Conservation (phyloP, 495 filamentous ascomycete genomes). For the Talaromyces stipitatus region DNA sequence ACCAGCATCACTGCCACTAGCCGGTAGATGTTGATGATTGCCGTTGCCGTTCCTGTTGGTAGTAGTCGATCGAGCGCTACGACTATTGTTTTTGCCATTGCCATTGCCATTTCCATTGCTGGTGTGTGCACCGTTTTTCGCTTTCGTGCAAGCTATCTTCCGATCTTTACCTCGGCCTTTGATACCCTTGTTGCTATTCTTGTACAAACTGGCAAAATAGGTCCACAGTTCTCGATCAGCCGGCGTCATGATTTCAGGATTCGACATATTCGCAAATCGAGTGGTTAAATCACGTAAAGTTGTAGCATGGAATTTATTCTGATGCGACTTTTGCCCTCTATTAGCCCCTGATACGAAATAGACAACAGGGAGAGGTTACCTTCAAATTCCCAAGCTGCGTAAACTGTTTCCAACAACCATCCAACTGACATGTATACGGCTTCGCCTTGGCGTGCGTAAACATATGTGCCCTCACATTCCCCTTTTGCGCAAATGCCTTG, state of each 20-base stretch:
- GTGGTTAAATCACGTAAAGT: constrained; percentile 65
- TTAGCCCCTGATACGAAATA: background rate
- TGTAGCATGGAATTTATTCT: constrained; percentile 81
- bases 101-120: constrained; percentile 17
- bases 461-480: constrained; percentile 81
- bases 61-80: constrained; percentile 21
- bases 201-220: constrained; percentile 83
- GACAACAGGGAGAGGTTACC: constrained; percentile 33
- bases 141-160: constrained; percentile 29
- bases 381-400: constrained; percentile 87
- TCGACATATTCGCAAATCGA: constrained; percentile 60
- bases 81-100: constrained; percentile 16
- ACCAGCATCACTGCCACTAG: background rate
- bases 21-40: background rate
- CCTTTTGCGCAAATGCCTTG: constrained; percentile 75
- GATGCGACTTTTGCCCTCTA: constrained; percentile 59
- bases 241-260: constrained; percentile 52
- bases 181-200: constrained; percentile 91
- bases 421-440: constrained; percentile 73
- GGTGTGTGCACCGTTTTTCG: constrained; percentile 11
- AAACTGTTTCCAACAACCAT: constrained; percentile 77
- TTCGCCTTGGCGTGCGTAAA: constrained; percentile 72
- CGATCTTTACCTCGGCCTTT: constrained; percentile 87
- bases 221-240: constrained; percentile 75
- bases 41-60: background rate